Evolutionary conservation across 768 basidiomycete species (phyloP).

Genomic region (Filobasidium floriforme): DNA sequence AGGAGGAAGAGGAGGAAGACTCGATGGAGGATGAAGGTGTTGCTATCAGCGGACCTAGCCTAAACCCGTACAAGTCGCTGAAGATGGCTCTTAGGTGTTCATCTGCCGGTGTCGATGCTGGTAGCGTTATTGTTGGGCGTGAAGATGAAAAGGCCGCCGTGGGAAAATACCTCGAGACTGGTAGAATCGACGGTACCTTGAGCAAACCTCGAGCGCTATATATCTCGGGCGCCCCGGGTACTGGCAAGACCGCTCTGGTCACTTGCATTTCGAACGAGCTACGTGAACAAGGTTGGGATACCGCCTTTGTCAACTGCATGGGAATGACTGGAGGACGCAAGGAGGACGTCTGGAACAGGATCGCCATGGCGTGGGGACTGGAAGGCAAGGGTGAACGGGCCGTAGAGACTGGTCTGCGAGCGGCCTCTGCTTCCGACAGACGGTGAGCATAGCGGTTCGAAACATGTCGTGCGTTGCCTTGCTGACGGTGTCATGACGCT

Average conservation of each 20-base stretch:
- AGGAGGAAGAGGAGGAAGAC: neutral
- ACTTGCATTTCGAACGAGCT: slow-evolving; percentile 29
- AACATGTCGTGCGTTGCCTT: neutral
- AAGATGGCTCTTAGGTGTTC: slow-evolving; percentile 39
- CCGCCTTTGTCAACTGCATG: slow-evolving; percentile 44
- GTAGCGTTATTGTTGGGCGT: slow-evolving; percentile 36
- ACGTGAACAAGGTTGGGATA: slow-evolving; percentile 27
- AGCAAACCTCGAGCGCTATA: slow-evolving; percentile 53
- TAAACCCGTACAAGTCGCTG: slow-evolving; percentile 35
- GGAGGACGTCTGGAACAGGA: slow-evolving; percentile 38
- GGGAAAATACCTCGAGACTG: slow-evolving; percentile 28
- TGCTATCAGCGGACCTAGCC: neutral
- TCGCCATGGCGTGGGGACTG: slow-evolving; percentile 35
- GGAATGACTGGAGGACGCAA: slow-evolving; percentile 30
- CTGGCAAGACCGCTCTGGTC: slow-evolving; percentile 56
- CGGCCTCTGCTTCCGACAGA: slow-evolving; percentile 2
- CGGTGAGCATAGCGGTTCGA: slow-evolving; percentile 20
- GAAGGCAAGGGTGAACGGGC: slow-evolving; percentile 24
- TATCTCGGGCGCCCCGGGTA: slow-evolving; percentile 86
- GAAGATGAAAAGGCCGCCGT: slow-evolving; percentile 35
- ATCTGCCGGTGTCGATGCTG: slow-evolving; percentile 20
- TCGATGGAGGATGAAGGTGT: slow-evolving; percentile 4
- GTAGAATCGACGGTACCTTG: slow-evolving; percentile 25
- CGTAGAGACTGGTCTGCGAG: slow-evolving; percentile 22
- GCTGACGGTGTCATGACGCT: slow-evolving; percentile 1